A percentile compares a stretch with the other conserved stretches of the same genome.
Evolutionary conservation across 176 grass and related monocot genomes (phyloP).

Genomic region (Triticum timopheevii): DNA sequence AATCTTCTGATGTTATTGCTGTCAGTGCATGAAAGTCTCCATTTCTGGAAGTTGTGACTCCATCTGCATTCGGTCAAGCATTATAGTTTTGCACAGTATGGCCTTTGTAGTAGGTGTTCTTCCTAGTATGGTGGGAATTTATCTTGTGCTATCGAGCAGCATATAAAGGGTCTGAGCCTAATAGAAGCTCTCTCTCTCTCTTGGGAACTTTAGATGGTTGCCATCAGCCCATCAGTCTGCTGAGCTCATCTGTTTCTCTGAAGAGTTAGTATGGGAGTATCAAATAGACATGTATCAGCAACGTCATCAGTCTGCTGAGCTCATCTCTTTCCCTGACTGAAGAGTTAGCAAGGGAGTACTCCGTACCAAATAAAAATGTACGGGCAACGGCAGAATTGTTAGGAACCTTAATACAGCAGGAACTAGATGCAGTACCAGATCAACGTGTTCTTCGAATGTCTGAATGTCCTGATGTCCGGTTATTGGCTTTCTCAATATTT

Average conservation of each 20-base stretch:
- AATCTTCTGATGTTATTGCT: neutral
- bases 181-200: no score
- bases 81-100: neutral
- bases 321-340: neutral
- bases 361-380: neutral
- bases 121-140: neutral
- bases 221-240: neutral
- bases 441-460: neutral
- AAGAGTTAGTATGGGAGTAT: neutral
- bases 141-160: neutral
- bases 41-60: neutral
- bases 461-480: neutral
- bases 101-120: neutral
- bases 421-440: neutral
- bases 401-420: neutral
- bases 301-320: no score
- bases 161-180: neutral
- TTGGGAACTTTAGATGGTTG: neutral
- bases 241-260: neutral
- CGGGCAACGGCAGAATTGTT: neutral
- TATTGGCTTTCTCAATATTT: neutral
- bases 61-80: conserved; percentile 2
- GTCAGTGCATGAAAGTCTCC: neutral
- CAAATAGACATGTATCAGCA: neutral
- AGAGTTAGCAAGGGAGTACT: neutral